Conservation (phyloP, 306 rosid genomes). For the Oxytropis ochrocephala region DNA sequence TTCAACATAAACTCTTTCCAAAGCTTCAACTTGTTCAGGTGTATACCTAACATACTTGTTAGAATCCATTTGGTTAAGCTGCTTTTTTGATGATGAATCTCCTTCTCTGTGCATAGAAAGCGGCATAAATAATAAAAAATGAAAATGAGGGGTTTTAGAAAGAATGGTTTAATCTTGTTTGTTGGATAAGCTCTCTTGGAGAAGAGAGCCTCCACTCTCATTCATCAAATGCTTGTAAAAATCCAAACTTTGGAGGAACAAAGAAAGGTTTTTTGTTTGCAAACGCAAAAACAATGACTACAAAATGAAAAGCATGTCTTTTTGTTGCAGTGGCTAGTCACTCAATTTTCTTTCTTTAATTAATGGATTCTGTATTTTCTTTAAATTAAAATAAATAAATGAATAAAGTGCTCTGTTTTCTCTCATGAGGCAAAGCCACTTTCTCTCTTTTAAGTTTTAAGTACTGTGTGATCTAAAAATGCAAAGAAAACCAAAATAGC, state of each 20-base stretch:
- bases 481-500: conserved; percentile 25
- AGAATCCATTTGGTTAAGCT: conserved; percentile 41
- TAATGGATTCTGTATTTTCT: conserved; percentile 2
- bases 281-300: background rate
- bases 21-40: conserved; percentile 76
- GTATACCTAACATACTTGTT: conserved; percentile 76
- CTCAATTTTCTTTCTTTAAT: background rate
- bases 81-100: conserved; percentile 26
- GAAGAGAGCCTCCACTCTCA: conserved; percentile 87
- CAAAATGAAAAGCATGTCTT: background rate
- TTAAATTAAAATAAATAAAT: no score
- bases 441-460: background rate
- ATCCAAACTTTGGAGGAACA: conserved; percentile 17
- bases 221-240: conserved; percentile 45
- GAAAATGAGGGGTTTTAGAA: background rate
- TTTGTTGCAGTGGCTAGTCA: background rate
- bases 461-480: conserved; percentile 43
- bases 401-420: background rate
- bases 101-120: conserved; percentile 51
- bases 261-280: background rate
- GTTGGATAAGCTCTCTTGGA: conserved; percentile 67
- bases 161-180: conserved; percentile 15
- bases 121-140: background rate
- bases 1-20: conserved; percentile 73
- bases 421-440: conserved; percentile 13